phyloP scores from a whole-genome alignment of 306 rosid genomes.

The Glycyrrhiza uralensis region DNA sequence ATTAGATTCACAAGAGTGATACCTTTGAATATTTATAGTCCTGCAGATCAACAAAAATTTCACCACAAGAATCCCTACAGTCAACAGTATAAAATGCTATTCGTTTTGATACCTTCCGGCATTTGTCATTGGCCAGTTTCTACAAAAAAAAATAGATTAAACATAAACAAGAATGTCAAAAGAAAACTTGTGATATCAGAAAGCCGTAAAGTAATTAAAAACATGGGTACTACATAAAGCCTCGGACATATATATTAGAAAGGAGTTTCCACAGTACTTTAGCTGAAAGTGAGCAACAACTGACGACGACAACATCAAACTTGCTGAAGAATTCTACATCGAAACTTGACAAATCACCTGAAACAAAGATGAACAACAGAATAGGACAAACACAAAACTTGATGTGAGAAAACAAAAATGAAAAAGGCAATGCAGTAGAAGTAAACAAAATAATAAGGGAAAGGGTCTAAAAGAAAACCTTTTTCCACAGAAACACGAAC shows the following conservation, averaged over 20 bases:
- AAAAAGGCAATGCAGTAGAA: neutral
- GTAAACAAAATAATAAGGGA: neutral
- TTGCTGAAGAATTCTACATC: slow-evolving; percentile 63
- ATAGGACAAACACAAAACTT: neutral
- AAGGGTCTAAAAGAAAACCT: slow-evolving; percentile 41
- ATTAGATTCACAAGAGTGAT: neutral
- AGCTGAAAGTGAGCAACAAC: slow-evolving; percentile 72
- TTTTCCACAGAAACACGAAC: slow-evolving; percentile 78
- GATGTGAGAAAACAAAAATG: neutral
- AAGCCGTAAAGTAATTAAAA: neutral
- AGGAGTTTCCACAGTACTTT: slow-evolving; percentile 44
- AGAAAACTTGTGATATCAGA: neutral
- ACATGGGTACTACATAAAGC: neutral
- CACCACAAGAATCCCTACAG: slow-evolving; percentile 93
- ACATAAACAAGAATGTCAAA: slow-evolving; percentile 4
- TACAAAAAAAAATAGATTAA: slow-evolving; percentile 34
- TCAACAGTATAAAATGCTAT: slow-evolving; percentile 86
- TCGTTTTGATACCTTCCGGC: slow-evolving; percentile 70
- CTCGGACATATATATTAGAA: neutral
- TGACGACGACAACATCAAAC: slow-evolving; percentile 77
- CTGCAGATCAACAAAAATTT: slow-evolving; percentile 90
- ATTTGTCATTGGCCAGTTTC: slow-evolving; percentile 79
- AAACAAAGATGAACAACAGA: neutral
- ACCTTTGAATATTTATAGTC: slow-evolving; percentile 81
- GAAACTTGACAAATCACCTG: slow-evolving; percentile 77